These are phyloP conservation scores for Aspergillus luchuensis DNA, from an alignment of 2,329 filamentous ascomycete genomes.

Conservation along the genomic window DNA sequence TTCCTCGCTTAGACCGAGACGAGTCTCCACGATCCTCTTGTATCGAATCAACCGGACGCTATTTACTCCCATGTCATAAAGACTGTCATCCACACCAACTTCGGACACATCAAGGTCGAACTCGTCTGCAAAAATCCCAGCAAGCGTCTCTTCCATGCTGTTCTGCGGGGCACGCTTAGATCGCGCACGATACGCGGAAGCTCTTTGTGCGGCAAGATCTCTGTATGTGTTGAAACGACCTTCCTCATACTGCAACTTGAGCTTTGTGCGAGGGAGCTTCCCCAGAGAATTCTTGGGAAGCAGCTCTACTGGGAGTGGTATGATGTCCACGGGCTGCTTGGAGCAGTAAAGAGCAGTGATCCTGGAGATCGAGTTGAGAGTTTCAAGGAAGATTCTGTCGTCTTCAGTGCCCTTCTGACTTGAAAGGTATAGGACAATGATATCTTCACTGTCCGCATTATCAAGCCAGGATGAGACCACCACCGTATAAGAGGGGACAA, in stretches of 20 bases:
- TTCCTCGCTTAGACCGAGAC: background rate
- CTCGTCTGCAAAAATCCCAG: background rate
- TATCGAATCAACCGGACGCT: conserved; percentile 3
- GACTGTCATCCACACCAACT: background rate
- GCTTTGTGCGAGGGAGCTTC: conserved; percentile 3
- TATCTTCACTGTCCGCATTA: background rate
- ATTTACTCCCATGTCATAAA: conserved; percentile 7
- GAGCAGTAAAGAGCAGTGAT: background rate
- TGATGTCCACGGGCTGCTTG: background rate
- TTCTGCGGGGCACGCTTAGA: conserved; percentile 1
- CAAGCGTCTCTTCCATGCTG: background rate
- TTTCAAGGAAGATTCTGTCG: background rate
- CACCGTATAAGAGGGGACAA: conserved; percentile 1
- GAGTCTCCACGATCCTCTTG: conserved; percentile 6
- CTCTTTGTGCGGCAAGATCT: background rate
- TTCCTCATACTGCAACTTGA: conserved; percentile 2
- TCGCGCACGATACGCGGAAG: background rate
- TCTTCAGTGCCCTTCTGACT: background rate
- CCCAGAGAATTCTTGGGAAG: conserved; percentile 2
- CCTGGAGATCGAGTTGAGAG: background rate
- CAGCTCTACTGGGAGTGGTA: background rate
- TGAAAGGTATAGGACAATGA: background rate
- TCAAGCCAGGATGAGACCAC: conserved; percentile 1
- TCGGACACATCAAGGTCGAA: background rate
- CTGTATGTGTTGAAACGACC: background rate